Evolutionary conservation across 108 stramenopile species (phyloP), one percentile per base, ranked within the genome.

Genomic region (Chaetoceros muelleri): DNA sequence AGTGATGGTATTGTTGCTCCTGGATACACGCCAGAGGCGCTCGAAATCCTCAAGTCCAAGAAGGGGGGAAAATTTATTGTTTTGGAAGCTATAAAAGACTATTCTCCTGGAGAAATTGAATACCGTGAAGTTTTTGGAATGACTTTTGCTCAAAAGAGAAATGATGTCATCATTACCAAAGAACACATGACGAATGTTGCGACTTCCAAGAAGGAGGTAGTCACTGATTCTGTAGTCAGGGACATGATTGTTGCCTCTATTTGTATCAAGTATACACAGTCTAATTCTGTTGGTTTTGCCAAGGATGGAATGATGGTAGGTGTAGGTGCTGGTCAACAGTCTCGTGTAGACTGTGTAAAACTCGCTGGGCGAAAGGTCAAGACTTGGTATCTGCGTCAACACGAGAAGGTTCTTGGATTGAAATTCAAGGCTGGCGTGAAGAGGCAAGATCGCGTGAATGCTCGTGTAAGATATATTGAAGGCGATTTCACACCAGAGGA

Each of bases 261-360:
- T 60, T 87, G 96, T 52, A 62, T 95, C 79, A 99, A 99, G 81
- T 99, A 99, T 82, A 99, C 99, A 13, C 99, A 99, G 75, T 71
- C 67, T 60, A 99, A 99, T 72, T 85, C 82, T 2, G 96, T 99
- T 3, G 97, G 95, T 2, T 99, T 95, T 65, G 93, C 95, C 62
- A 87, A 82, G 69, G 77, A 88, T 58, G 99, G 99, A 28, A 96
- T 96, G 93, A 96, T 99, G 96, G 90, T 99, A 21, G 99, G 99
- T 22, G 95, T 99, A n/a, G 99, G 99, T 26, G 99, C 99, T 25
- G 99, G 99, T 20, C 99, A 99, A 72, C 99, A 99, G 79, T 87
- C 84, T 61, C 92, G 99, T 44, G 99, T 99, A 1, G 99, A 99
- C 69, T 99, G 99, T 65, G 97, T 98, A 56, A 98, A 99, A 67